Evolutionary conservation across 2,329 filamentous ascomycete species (phyloP).

Genomic region (Aspergillus flavus): DNA sequence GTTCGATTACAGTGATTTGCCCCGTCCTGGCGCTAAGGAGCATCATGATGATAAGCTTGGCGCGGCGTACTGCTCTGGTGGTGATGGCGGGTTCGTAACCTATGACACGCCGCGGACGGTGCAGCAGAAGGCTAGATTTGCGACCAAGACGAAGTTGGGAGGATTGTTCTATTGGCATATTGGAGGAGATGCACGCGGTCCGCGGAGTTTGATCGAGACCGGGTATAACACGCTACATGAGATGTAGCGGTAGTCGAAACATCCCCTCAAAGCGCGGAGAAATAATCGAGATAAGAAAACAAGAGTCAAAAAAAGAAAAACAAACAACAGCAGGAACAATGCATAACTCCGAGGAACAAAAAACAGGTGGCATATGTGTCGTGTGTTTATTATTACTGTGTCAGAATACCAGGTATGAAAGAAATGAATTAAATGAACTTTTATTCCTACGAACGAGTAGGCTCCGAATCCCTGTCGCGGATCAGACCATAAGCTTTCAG

Average conservation of each 20-base stretch:
- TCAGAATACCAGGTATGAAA: conserved; percentile 4
- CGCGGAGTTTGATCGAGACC: conserved; percentile 61
- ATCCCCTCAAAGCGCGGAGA: background rate
- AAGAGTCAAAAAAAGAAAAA: background rate
- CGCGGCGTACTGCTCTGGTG: conserved; percentile 70
- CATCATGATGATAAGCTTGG: conserved; percentile 67
- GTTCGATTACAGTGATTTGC: conserved; percentile 74
- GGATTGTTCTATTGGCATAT: conserved; percentile 83
- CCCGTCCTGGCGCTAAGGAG: conserved; percentile 63
- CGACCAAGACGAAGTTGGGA: conserved; percentile 69
- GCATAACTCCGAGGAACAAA: background rate
- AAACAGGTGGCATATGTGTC: background rate
- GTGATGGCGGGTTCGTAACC: conserved; percentile 74
- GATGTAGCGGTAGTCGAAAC: conserved; percentile 25
- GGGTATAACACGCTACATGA: conserved; percentile 60
- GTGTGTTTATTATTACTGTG: conserved; percentile 1
- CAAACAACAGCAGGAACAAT: background rate
- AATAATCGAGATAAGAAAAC: background rate
- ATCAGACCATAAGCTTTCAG: background rate
- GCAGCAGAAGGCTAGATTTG: conserved; percentile 72
- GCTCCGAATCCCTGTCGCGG: background rate
- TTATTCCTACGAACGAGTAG: background rate
- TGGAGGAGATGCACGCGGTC: conserved; percentile 66
- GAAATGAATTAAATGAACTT: background rate
- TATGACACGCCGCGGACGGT: conserved; percentile 81